Evolutionary conservation across 495 filamentous ascomycete species (phyloP), one percentile per base, ranked within the genome.

Genomic region (Geoglossum glabrum): DNA sequence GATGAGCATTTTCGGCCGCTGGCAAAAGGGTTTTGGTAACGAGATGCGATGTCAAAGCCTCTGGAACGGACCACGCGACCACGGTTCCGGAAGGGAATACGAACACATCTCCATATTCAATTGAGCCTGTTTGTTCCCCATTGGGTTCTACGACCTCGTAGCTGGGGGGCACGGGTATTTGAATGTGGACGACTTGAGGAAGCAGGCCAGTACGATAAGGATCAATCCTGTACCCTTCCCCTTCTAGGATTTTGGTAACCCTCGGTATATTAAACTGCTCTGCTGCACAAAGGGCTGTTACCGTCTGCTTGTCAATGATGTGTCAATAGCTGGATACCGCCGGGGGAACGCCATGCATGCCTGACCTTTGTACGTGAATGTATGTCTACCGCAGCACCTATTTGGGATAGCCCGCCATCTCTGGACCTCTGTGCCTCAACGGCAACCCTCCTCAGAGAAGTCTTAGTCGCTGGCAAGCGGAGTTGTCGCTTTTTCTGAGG

Each of bases 81-180:
- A 96, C 79, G n/a, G 88, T 93, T 2, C 92, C 92, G 0, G 90
- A 95, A 5, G 92, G 88, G 63, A 98, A 98, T n/a, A 98, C 81
- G 62, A 97, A 96, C 15, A 96, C 76, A 67, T 97, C 92, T 13
- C 88, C 89, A 55, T 80, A 77, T 65, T 85, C 80, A 43, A 78
- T 72, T 2, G 73, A 68, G 26, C 31, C 23, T 15, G 49, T 54
- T 27, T 27, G 50, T 13, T 43, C 13, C 30, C 74, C 74, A 19
- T 69, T 68, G 57, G 68, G 66, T 77, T 66, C 38, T 27, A 21
- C 51, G 34, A 17, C 46, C 17, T 5, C 40, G 19, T 43, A 8
- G 46, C 7, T 34, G 9, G 30, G n/a, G 4, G 56, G 56, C 57
- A 76, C 78, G 11, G 75, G 74, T 57, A 79, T 64, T 59, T 80